Base-by-base conservation (phyloP, 1,284 basidiomycete genomes). In the Rhodofomes roseus region DNA sequence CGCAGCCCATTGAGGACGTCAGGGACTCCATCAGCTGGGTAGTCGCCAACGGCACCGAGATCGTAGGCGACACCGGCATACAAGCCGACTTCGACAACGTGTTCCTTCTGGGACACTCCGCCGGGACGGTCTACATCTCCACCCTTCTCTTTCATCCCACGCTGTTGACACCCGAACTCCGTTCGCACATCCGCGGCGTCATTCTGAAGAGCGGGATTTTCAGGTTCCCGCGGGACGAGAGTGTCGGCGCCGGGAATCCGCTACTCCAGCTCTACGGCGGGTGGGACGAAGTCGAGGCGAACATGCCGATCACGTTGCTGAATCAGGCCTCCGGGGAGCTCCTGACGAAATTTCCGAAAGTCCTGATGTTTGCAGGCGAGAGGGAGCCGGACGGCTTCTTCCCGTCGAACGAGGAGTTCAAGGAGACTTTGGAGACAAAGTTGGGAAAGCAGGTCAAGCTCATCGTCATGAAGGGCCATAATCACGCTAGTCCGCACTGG, bases 401-500 rank as follows among this genome's bases (percentile, higher is more conserved):
- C 56, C 63, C 70, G 29, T 69, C 63, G 0, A 71, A 71, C 56
- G 66, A 67, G 12, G 71, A 73, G 5, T 77, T 83, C 58, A 69
- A 69, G 57, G 66, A 71, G 57, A 73, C 69, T 12, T 68, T 81
- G 48, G 67, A 73, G 44, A 67, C 65, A 52, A 66, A 68, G 9
- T 64, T 70, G 27, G 74, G 63, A 59, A 66, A 57, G 61, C 60
- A 67, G 60, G 57, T 75, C 27, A 44, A 66, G 61, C 68, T 67
- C 5, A 70, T 81, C 25, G 64, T 81, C 6, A 80, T 78, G n/a
- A 67, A 70, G 59, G 80, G 79, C 0, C 86, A 89, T 62, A 88
- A 87, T 68, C 87, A 89, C 63, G 74, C 88, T 58, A 89, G 86
- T 62, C 66, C 79, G 16, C 77, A 78, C 54, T 79, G 73, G 73